Conservation (phyloP, 2,329 filamentous ascomycete species). For the Aspergillus ochraceus region DNA sequence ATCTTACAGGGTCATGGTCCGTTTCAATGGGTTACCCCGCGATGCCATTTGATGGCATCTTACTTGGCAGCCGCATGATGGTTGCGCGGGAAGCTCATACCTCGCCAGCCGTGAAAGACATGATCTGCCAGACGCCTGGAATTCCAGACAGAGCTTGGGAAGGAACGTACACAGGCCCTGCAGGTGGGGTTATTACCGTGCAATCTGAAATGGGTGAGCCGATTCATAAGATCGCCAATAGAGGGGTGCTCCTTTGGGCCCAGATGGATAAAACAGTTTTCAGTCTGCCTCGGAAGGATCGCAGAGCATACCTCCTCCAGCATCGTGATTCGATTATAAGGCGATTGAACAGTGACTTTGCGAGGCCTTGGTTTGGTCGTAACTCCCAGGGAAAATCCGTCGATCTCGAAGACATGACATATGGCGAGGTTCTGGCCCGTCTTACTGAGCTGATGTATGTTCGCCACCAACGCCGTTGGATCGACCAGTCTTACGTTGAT, state of each 20-base stretch:
- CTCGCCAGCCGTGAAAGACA: constrained; percentile 77
- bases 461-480: constrained; percentile 83
- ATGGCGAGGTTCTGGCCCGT: constrained; percentile 76
- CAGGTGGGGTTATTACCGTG: constrained; percentile 90
- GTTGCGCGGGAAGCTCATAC: constrained; percentile 90
- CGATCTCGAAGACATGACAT: constrained; percentile 91
- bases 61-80: constrained; percentile 94
- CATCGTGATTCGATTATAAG: constrained; percentile 83
- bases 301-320: constrained; percentile 79
- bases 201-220: constrained; percentile 52
- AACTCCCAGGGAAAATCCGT: constrained; percentile 74
- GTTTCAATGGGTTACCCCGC: constrained; percentile 80
- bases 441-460: constrained; percentile 86
- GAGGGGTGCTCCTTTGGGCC: constrained; percentile 38
- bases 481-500: constrained; percentile 73
- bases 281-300: constrained; percentile 12
- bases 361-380: constrained; percentile 90
- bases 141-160: constrained; percentile 80
- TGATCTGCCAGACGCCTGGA: constrained; percentile 78
- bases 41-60: constrained; percentile 91
- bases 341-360: constrained; percentile 89
- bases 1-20: constrained; percentile 88
- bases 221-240: constrained; percentile 42
- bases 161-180: constrained; percentile 80
- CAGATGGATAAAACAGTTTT: constrained; percentile 35